These are phyloP conservation scores for Alternaria metachromatica DNA, from an alignment of 2,329 filamentous ascomycete species.

Conservation along the genomic window DNA sequence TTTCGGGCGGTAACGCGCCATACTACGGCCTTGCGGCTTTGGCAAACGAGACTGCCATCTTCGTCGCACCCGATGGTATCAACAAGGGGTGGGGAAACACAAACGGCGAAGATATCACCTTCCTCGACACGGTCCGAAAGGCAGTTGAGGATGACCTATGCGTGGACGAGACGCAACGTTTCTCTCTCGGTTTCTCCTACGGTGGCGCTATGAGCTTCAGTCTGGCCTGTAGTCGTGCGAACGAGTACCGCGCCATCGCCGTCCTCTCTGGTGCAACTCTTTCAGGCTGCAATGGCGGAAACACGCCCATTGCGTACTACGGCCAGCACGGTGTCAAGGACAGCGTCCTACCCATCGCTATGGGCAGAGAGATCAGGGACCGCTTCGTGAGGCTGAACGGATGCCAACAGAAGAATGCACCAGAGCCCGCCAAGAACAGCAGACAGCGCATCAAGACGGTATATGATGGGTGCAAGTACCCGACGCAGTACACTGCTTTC, in stretches of 20 bases:
- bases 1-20: slow-evolving; percentile 35
- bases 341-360: slow-evolving; percentile 45
- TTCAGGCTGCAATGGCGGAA: slow-evolving; percentile 42
- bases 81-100: slow-evolving; percentile 52
- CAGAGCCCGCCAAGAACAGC: slow-evolving; percentile 25
- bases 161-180: slow-evolving; percentile 52
- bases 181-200: slow-evolving; percentile 56
- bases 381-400: slow-evolving; percentile 50
- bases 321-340: slow-evolving; percentile 52
- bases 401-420: slow-evolving; percentile 30
- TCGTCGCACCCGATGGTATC: slow-evolving; percentile 54
- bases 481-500: slow-evolving; percentile 41
- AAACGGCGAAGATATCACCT: slow-evolving; percentile 52
- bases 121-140: slow-evolving; percentile 51
- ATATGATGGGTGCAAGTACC: slow-evolving; percentile 43
- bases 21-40: slow-evolving; percentile 53
- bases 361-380: slow-evolving; percentile 48
- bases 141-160: slow-evolving; percentile 52
- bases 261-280: slow-evolving; percentile 27
- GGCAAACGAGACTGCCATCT: slow-evolving; percentile 50
- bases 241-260: slow-evolving; percentile 51
- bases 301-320: slow-evolving; percentile 50
- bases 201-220: slow-evolving; percentile 54
- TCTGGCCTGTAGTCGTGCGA: slow-evolving; percentile 52
- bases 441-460: slow-evolving; percentile 21